Evolutionary conservation across 352 stramenopile species (phyloP), one percentile per base, ranked within the genome.

Genomic region (Phytophthora capsici): DNA sequence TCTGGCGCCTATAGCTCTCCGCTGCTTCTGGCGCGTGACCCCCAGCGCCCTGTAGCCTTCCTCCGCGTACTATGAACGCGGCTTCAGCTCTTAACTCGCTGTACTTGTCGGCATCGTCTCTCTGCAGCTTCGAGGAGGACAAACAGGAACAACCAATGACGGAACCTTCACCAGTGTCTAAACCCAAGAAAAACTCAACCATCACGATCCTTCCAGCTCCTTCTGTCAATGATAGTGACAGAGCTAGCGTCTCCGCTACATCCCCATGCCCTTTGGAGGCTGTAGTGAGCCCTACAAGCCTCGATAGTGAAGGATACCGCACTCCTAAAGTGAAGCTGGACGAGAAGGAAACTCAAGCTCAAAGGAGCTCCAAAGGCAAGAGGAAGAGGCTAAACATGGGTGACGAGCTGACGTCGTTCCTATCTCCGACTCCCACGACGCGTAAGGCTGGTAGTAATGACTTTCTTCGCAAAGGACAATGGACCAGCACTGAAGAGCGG

Each of bases 391-490:
- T 53, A 6, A 36, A 69, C 4, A 19, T 59, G 32, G 51, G 60
- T 13, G 50, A 68, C 19, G 52, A 71, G 1, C 40, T 58, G 12
- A 32, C 37, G 34, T 55, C 45, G 1, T 56, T 52, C 41, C 16
- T 56, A 12, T 25, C 34, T 0, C 46, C 47, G 37, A 41, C 57
- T n/a, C 28, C 56, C 12, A 57, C 61, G 2, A 84, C 75, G 26
- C 80, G 82, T 25, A 92, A 90, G 51, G 73, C 57, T 25, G 88
- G 74, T 64, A 78, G 73, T n/a, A 34, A 34, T 34, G 80, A 90
- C 32, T 92, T 77, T 56, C 64, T 93, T 0, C 76, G 85, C 9
- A 93, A 90, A 52, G 85, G 85, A 0, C 82, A 91, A 66, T 93
- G 85, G 85, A 90, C 82, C 4, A 64, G 63, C 12, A 89, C 80